These are phyloP conservation scores for Rhodotorula sp. DNA, from an alignment of 1,284 basidiomycete genomes.

Conservation along the genomic window DNA sequence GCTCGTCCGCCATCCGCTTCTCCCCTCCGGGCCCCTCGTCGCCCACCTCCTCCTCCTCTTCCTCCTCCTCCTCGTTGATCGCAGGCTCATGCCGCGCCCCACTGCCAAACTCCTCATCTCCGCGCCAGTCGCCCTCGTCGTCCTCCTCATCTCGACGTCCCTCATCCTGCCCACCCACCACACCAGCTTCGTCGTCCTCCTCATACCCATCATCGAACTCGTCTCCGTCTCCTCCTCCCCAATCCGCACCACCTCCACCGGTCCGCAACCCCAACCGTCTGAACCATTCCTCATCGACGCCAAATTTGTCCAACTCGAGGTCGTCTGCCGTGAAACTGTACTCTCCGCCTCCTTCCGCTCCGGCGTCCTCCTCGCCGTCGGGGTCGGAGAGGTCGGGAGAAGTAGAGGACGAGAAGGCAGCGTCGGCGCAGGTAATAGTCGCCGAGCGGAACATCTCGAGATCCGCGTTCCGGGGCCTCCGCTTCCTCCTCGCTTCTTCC, in stretches of 20 bases:
- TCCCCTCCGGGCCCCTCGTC: not conserved
- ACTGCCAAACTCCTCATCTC: not conserved
- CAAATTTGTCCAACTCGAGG: conserved; percentile 22
- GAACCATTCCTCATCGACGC: conserved; percentile 26
- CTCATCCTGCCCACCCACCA: not conserved
- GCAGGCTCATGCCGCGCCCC: not conserved
- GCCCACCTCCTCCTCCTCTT: not conserved
- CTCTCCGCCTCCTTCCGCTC: not conserved
- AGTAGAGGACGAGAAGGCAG: conserved; percentile 1
- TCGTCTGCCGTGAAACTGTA: conserved; percentile 2
- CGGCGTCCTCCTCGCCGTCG: not conserved
- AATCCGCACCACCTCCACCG: not conserved
- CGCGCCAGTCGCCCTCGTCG: not conserved
- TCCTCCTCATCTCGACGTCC: not conserved
- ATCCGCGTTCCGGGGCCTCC: not conserved
- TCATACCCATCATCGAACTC: conserved; percentile 3
- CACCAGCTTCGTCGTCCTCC: conserved; percentile 9
- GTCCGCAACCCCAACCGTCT: conserved; percentile 8
- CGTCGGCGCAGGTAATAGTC: conserved; percentile 17
- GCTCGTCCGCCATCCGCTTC: not conserved
- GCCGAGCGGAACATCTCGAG: conserved; percentile 18
- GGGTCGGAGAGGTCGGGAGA: conserved; percentile 1
- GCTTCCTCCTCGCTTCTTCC: not conserved
- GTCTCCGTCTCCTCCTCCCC: not conserved
- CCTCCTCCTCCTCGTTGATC: not conserved